Conservation (phyloP, 208 protist species). For the Leishmania martiniquensis region DNA sequence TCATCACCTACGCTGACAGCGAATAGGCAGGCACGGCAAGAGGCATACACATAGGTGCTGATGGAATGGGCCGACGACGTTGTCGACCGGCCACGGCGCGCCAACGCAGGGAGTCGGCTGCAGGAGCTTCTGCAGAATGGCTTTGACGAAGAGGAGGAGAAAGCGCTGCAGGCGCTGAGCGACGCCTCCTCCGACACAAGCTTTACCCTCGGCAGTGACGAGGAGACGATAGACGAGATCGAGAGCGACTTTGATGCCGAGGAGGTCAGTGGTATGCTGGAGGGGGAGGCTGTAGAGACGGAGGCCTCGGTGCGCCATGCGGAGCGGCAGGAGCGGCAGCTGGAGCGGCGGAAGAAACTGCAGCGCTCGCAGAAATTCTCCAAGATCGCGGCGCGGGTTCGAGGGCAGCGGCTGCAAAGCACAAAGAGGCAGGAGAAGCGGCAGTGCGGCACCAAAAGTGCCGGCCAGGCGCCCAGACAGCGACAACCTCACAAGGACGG, state of each 20-base stretch:
- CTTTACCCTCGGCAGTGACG: conserved; percentile 60
- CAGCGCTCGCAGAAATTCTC: conserved; percentile 38
- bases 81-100: conserved; percentile 41
- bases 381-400: conserved; percentile 11
- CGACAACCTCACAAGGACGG: not conserved
- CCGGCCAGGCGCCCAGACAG: not conserved
- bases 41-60: not conserved
- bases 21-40: not conserved
- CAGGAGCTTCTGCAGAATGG: conserved; percentile 69
- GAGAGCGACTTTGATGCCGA: conserved; percentile 84
- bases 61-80: conserved; percentile 56
- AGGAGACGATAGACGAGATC: conserved; percentile 63
- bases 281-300: conserved; percentile 48
- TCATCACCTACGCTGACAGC: not conserved
- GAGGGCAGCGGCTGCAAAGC: not conserved
- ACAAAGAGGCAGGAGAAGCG: not conserved
- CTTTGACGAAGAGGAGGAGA: conserved; percentile 72
- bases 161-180: conserved; percentile 41
- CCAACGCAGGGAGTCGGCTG: conserved; percentile 68
- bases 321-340: conserved; percentile 47
- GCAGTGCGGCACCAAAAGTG: not conserved
- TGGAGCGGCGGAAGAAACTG: conserved; percentile 26
- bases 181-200: conserved; percentile 65
- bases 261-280: conserved; percentile 37
- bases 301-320: conserved; percentile 55